A percentile compares a stretch with the other conserved stretches of the same genome.
Conservation (phyloP, 2,329 filamentous ascomycete genomes). For the Dothistroma pini region DNA sequence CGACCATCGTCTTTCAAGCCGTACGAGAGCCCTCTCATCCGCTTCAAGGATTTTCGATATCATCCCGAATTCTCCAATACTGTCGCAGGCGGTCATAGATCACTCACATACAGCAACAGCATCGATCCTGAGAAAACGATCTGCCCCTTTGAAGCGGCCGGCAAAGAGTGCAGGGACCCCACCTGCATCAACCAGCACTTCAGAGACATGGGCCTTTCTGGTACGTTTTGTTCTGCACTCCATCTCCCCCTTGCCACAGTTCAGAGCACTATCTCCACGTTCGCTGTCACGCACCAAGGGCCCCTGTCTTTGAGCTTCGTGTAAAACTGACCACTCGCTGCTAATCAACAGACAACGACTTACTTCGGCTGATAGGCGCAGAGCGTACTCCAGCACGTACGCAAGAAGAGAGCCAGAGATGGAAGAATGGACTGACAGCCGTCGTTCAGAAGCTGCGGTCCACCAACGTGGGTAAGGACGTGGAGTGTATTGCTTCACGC, state of each 20-base stretch:
- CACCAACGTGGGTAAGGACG: conserved; percentile 58
- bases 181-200: conserved; percentile 81
- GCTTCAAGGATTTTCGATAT: conserved; percentile 86
- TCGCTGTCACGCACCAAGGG: not conserved
- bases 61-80: conserved; percentile 70
- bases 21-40: conserved; percentile 78
- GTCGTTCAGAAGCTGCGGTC: conserved; percentile 59
- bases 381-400: conserved; percentile 24
- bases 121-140: conserved; percentile 72
- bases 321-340: conserved; percentile 7
- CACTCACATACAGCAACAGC: conserved; percentile 87
- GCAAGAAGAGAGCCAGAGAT: conserved; percentile 37
- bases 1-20: conserved; percentile 44
- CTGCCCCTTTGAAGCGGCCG: conserved; percentile 71
- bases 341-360: conserved; percentile 34
- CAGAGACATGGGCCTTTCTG: conserved; percentile 45
- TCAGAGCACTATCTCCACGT: not conserved
- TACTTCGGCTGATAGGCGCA: conserved; percentile 31
- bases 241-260: not conserved
- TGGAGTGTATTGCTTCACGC: conserved; percentile 61
- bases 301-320: not conserved
- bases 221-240: conserved; percentile 16
- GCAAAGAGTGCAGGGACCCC: conserved; percentile 68
- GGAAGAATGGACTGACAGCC: conserved; percentile 59
- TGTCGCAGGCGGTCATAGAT: conserved; percentile 74